A percentile compares a stretch with the other conserved stretches of the same genome.
These are phyloP conservation scores for Exophiala dermatitidis DNA, from an alignment of 2,329 filamentous ascomycete genomes.

Conservation along the genomic window DNA sequence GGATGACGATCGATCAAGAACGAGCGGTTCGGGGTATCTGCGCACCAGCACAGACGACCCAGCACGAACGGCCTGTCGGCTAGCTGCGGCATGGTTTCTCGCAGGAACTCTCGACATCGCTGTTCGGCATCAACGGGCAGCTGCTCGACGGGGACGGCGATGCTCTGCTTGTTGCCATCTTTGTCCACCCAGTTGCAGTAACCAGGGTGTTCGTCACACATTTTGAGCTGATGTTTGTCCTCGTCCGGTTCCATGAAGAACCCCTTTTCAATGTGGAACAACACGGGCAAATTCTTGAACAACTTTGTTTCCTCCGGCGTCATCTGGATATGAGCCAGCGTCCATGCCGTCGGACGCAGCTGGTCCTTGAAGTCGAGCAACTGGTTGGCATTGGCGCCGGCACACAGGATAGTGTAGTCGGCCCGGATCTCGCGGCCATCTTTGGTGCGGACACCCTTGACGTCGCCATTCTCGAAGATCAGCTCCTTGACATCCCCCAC, in stretches of 20 bases:
- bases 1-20: conserved; percentile 50
- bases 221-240: conserved; percentile 34
- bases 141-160: conserved; percentile 40
- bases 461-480: conserved; percentile 33
- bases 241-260: conserved; percentile 46
- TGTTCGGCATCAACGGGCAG: conserved; percentile 42
- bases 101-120: conserved; percentile 44
- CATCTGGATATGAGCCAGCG: conserved; percentile 41
- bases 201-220: conserved; percentile 50
- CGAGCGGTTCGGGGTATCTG: conserved; percentile 48
- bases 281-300: conserved; percentile 40
- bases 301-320: conserved; percentile 36
- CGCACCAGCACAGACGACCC: conserved; percentile 51
- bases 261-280: conserved; percentile 43
- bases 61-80: conserved; percentile 44
- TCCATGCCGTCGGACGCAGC: conserved; percentile 42
- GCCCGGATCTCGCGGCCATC: conserved; percentile 35
- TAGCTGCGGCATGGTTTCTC: conserved; percentile 49
- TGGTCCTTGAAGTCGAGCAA: conserved; percentile 43
- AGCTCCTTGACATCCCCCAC: conserved; percentile 37
- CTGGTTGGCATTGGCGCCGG: conserved; percentile 37
- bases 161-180: conserved; percentile 31
- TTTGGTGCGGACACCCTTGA: conserved; percentile 36
- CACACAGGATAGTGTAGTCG: conserved; percentile 38
- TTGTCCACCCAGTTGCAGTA: conserved; percentile 44